Base-by-base conservation (phyloP, 139 green algal genomes). In the Volvox reticuliferus region DNA sequence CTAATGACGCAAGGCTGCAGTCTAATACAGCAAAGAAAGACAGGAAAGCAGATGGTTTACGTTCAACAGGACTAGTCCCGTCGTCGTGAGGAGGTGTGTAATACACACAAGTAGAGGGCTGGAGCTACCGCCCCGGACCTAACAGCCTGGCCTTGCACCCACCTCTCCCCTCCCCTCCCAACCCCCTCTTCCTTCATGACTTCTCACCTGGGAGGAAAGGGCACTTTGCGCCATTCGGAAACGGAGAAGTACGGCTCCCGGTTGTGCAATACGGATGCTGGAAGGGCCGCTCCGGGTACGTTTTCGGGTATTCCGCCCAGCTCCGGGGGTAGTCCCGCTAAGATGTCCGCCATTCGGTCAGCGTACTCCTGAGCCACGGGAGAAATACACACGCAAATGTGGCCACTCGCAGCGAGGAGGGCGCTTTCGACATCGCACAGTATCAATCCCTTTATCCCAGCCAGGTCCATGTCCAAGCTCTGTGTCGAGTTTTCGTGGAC, bases 231-330 rank as follows among this genome's bases (percentile, higher is more conserved):
- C 86, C 86, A 90, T 13, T 65, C 17, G 30, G 28, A 17, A 0
- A 76, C 75, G 1, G 55, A 14, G 55, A 90, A 90, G 86, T 90
- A 90, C 12, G 86, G 86, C 73, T 90, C 86, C 44, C 86, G 73
- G 86, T 90, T 90, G 75, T 77, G 21, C 73, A 67, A 30, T 61
- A 90, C 75, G 0, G 30, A 28, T 19, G 86, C 12, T 24, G 86
- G 86, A 75, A 90, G 86, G 21, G 55, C 14, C 44, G 30, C 30
- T 2, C 86, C 75, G 22, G 50, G 75, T 33, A 90, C 86, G 16
- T 55, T 63, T 50, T 90, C 86, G 30, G 86, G 86, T 24, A 90
- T 90, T 71, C 86, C 86, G 30, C 73, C 62, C 55, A 90, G 86
- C 86, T 90, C 86, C 50, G 75, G 86, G 2, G 86, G 86, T 24